Percentiles rank a stretch among this genome's conserved stretches.
phyloP scores from a whole-genome alignment of 345 rosid genomes.

The Gossypium thurberi region DNA sequence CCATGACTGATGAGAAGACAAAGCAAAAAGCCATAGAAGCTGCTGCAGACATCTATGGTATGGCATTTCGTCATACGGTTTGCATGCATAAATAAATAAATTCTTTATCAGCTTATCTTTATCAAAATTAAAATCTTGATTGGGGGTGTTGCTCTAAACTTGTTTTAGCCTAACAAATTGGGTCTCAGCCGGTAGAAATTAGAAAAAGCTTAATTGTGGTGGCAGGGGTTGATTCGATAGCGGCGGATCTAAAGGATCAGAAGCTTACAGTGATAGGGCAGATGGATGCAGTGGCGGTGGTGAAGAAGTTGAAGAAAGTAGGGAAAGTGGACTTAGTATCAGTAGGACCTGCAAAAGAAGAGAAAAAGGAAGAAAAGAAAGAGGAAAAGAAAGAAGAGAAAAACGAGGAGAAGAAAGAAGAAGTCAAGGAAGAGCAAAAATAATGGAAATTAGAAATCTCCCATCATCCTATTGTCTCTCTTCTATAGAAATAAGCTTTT shows the following conservation, averaged over 20 bases:
- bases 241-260: conserved; percentile 83
- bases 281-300: conserved; percentile 86
- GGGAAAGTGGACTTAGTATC: conserved; percentile 86
- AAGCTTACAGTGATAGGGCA: conserved; percentile 77
- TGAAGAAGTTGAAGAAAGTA: conserved; percentile 82
- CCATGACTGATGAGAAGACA: conserved; percentile 88
- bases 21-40: conserved; percentile 91
- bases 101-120: neutral
- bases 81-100: neutral
- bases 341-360: conserved; percentile 81
- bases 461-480: neutral
- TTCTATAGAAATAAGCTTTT: neutral
- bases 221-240: conserved; percentile 78
- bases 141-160: neutral
- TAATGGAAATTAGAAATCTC: neutral
- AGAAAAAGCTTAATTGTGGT: too few relatives aligned
- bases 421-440: conserved; percentile 34
- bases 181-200: too few relatives aligned
- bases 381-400: conserved; percentile 64
- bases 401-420: conserved; percentile 32
- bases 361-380: conserved; percentile 39
- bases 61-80: conserved; percentile 6
- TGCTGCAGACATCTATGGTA: conserved; percentile 77
- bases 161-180: too few relatives aligned
- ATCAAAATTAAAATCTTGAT: neutral